Conservation (phyloP, 2,329 filamentous ascomycete species). For the Diaporthe amygdali region DNA sequence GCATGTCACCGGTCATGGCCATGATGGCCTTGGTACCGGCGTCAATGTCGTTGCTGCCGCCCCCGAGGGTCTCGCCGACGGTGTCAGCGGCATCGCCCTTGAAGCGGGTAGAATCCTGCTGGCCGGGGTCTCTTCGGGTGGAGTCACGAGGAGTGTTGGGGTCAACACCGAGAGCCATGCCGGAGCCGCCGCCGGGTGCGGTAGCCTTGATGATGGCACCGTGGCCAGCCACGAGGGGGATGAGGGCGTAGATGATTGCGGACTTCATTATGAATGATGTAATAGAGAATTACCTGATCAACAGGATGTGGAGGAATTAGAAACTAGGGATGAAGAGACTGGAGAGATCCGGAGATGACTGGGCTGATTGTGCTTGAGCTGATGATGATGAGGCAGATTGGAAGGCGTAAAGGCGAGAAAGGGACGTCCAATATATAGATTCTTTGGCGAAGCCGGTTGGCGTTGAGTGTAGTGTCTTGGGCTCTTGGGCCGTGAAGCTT, state of each 20-base stretch:
- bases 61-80: slow-evolving; percentile 46
- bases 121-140: slow-evolving; percentile 64
- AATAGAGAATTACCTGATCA: slow-evolving; percentile 10
- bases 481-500: slow-evolving; percentile 6
- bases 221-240: slow-evolving; percentile 65
- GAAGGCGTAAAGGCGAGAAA: not conserved
- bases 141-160: slow-evolving; percentile 65
- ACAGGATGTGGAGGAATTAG: slow-evolving; percentile 9
- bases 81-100: slow-evolving; percentile 38
- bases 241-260: slow-evolving; percentile 41
- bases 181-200: slow-evolving; percentile 62
- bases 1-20: slow-evolving; percentile 57
- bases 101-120: slow-evolving; percentile 69
- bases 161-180: slow-evolving; percentile 57
- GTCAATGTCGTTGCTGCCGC: slow-evolving; percentile 62
- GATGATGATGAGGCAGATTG: not conserved
- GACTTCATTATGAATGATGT: slow-evolving; percentile 19
- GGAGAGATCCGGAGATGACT: not conserved
- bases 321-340: not conserved
- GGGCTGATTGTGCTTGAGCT: slow-evolving; percentile 2
- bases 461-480: not conserved
- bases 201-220: slow-evolving; percentile 63
- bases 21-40: slow-evolving; percentile 63
- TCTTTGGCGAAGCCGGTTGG: not conserved
- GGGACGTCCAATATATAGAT: slow-evolving; percentile 17